Percentiles rank a stretch among this genome's conserved stretches.
Evolutionary conservation across 176 grass and related monocot genomes (phyloP).

Genomic region (Pontederia crassipes): DNA sequence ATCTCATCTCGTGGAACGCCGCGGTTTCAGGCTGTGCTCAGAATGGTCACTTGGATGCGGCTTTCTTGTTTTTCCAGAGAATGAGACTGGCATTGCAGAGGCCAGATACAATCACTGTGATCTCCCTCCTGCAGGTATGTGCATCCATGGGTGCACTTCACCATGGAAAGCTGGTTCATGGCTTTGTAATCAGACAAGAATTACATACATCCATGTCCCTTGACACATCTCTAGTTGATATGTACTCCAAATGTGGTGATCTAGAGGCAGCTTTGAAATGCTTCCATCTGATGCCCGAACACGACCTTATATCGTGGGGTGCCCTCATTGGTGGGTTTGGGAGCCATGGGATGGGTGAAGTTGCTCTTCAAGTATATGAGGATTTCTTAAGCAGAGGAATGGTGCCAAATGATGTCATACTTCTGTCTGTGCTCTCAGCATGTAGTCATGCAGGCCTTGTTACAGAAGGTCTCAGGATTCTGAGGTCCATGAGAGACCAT

Average conservation of each 20-base stretch:
- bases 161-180: constrained; percentile 17
- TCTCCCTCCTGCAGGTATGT: constrained; percentile 20
- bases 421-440: constrained; percentile 20
- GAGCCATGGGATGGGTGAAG: constrained; percentile 15
- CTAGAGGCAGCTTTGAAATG: constrained; percentile 8
- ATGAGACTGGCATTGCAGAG: constrained; percentile 12
- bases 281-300: constrained; percentile 12
- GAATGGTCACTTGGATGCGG: constrained; percentile 15
- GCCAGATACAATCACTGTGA: constrained; percentile 14
- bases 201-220: not conserved
- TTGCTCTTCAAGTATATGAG: constrained; percentile 7
- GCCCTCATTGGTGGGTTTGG: constrained; percentile 13
- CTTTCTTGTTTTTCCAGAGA: constrained; percentile 8
- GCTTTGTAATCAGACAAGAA: constrained; percentile 11
- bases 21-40: constrained; percentile 14
- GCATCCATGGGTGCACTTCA: constrained; percentile 11
- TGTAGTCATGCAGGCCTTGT: constrained; percentile 25
- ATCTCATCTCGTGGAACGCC: constrained; percentile 23
- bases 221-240: constrained; percentile 23
- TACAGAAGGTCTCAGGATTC: constrained; percentile 12
- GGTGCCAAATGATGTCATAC: constrained; percentile 16
- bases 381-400: not conserved
- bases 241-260: constrained; percentile 23
- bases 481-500: constrained; percentile 18
- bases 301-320: constrained; percentile 15